Base-by-base conservation (phyloP, 306 rosid species). In the Cicer yamashitae region DNA sequence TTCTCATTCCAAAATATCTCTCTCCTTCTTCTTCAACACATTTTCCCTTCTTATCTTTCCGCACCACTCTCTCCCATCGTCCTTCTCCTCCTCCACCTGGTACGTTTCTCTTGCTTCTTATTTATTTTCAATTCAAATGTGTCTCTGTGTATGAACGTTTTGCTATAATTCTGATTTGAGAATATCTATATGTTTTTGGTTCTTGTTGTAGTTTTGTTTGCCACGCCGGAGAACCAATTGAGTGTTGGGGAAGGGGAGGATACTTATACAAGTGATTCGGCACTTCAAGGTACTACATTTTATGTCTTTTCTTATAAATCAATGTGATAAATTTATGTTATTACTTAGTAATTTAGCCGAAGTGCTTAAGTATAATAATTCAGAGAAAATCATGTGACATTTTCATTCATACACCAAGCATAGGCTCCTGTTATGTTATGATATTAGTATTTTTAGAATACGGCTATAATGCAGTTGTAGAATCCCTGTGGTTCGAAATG, bases 181-280 rank as follows among this genome's bases (percentile, higher is more conserved):
- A 53, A 15, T 30, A 30, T 67, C 0, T 1, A 17, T 52, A 34
- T 48, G 2, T 45, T 45, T 22, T 46, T 73, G 58, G 53, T 73
- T 82, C 85, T 89, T 25, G 41, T 46, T 6, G 10, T 74, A 90
- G 96, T 76, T 78, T 58, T 78, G 76, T 78, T 74, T 59, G 97
- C 96, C 0, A 83, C 89, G 11, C 97, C 87, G 47, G 91, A 91
- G 46, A 86, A 91, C 65, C 94, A 87, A 75, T 83, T 77, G 72
- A 78, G 80, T 77, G 74, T 69, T 18, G 96, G 76, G 67, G 83
- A 57, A 64, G 93, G 70, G 71, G 83, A 53, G 59, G 82, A 80
- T 66, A 57, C 81, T 47, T 87, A 86, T 57, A 69, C 78, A 53
- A 81, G 69, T 73, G 98, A 94, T 73, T 91, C 92, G 88, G 90